Conservation (phyloP, 345 rosid genomes). For the Syzygium aqueum region DNA sequence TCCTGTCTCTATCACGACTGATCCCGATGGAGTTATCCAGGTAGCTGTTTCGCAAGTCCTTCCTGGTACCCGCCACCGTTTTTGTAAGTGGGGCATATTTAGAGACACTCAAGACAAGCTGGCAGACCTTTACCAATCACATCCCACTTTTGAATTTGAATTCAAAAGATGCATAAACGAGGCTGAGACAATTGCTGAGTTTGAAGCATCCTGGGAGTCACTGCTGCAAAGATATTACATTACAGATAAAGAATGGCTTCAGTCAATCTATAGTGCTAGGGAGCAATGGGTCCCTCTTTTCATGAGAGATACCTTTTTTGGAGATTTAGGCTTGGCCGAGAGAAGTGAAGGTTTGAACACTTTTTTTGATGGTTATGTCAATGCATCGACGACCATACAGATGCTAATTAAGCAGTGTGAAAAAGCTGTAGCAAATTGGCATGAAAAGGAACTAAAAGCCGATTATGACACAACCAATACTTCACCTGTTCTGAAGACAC, state of each 20-base stretch:
- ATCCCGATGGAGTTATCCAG: slow-evolving; percentile 48
- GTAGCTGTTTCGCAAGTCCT: slow-evolving; percentile 51
- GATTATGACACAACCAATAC: slow-evolving; percentile 56
- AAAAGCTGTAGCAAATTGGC: slow-evolving; percentile 56
- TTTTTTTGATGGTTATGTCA: slow-evolving; percentile 53
- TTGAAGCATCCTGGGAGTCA: slow-evolving; percentile 57
- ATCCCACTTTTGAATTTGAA: slow-evolving; percentile 61
- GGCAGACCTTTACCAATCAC: slow-evolving; percentile 37
- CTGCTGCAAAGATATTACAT: slow-evolving; percentile 41
- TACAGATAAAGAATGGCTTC: slow-evolving; percentile 59
- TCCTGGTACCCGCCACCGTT: slow-evolving; percentile 45
- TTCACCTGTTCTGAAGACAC: slow-evolving; percentile 48
- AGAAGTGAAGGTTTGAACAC: slow-evolving; percentile 26
- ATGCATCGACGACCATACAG: slow-evolving; percentile 49
- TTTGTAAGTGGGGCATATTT: slow-evolving; percentile 42
- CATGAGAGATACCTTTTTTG: slow-evolving; percentile 52
- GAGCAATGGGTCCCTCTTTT: slow-evolving; percentile 74
- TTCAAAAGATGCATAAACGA: slow-evolving; percentile 46
- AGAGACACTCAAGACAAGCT: slow-evolving; percentile 58
- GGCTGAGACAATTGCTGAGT: slow-evolving; percentile 44
- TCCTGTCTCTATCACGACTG: slow-evolving; percentile 66
- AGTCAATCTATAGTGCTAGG: slow-evolving; percentile 45
- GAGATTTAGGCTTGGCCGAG: slow-evolving; percentile 32
- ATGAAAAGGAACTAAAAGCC: slow-evolving; percentile 67
- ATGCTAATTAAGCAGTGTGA: slow-evolving; percentile 50